phyloP scores from a whole-genome alignment of 2,329 filamentous ascomycete species.

The Biscogniauxia marginata region DNA sequence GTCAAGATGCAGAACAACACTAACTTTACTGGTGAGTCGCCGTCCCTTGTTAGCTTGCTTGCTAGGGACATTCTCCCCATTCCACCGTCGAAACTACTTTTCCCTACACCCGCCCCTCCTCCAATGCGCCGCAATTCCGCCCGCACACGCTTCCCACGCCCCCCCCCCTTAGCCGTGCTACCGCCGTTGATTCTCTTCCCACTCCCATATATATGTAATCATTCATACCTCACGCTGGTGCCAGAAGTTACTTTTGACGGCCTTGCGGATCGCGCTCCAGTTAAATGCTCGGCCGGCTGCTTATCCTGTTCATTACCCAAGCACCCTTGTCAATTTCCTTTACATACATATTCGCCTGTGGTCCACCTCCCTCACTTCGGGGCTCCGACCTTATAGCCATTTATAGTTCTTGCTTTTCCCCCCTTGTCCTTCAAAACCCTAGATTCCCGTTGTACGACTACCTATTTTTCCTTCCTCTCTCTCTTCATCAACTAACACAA shows the following conservation, averaged over 20 bases:
- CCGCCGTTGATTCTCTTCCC: slow-evolving; percentile 30
- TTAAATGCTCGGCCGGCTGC: slow-evolving; percentile 26
- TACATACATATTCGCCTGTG: slow-evolving; percentile 18
- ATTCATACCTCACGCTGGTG: slow-evolving; percentile 30
- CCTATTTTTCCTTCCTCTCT: slow-evolving; percentile 11
- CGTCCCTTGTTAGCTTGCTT: slow-evolving; percentile 16
- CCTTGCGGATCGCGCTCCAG: slow-evolving; percentile 28
- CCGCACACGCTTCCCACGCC: slow-evolving; percentile 10
- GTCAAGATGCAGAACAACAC: slow-evolving; percentile 29
- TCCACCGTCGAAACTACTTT: slow-evolving; percentile 18
- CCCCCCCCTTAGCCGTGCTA: slow-evolving; percentile 15
- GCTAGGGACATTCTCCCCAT: slow-evolving; percentile 22
- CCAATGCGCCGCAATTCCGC: slow-evolving; percentile 22
- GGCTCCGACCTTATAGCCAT: slow-evolving; percentile 10
- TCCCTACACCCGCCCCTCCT: slow-evolving; percentile 20
- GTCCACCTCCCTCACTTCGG: slow-evolving; percentile 14
- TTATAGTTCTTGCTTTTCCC: slow-evolving; percentile 1
- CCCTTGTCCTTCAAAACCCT: neutral
- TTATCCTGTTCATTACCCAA: slow-evolving; percentile 26
- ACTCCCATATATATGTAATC: slow-evolving; percentile 33
- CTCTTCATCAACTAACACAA: slow-evolving; percentile 21
- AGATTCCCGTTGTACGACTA: neutral
- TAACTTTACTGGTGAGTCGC: slow-evolving; percentile 30
- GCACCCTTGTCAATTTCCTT: slow-evolving; percentile 19
- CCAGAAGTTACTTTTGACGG: slow-evolving; percentile 29